Evolutionary conservation across 345 rosid genomes (phyloP).

Genomic region (Camelina hispida): DNA sequence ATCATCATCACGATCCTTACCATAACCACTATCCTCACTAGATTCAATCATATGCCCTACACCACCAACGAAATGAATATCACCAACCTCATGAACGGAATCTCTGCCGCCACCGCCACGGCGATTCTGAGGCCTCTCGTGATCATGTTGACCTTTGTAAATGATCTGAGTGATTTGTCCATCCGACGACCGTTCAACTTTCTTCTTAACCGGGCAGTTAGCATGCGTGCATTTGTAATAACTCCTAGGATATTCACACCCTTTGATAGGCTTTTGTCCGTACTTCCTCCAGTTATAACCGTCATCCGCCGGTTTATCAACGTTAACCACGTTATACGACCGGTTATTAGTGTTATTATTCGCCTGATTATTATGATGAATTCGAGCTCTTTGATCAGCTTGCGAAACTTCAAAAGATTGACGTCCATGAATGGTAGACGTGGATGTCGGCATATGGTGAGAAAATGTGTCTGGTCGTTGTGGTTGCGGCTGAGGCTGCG

Average conservation of each 20-base stretch:
- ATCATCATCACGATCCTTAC: constrained; percentile 52
- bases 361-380: constrained; percentile 45
- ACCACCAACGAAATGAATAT: constrained; percentile 39
- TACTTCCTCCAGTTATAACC: constrained; percentile 97
- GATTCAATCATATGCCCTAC: constrained; percentile 35
- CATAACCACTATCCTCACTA: constrained; percentile 48
- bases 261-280: constrained; percentile 96
- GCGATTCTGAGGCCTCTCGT: constrained; percentile 73
- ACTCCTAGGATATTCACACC: constrained; percentile 94
- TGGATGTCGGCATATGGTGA: constrained; percentile 42
- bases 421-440: constrained; percentile 55
- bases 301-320: constrained; percentile 89
- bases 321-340: constrained; percentile 45
- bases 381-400: constrained; percentile 55
- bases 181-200: constrained; percentile 84
- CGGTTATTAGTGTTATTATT: constrained; percentile 38
- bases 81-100: constrained; percentile 37
- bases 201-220: constrained; percentile 87
- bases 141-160: constrained; percentile 94
- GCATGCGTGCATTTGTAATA: constrained; percentile 90
- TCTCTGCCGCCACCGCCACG: constrained; percentile 52
- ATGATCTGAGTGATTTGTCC: constrained; percentile 93
- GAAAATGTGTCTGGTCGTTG: constrained; percentile 34
- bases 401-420: constrained; percentile 58
- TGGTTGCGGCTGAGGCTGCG: constrained; percentile 36